A percentile compares a stretch with the other conserved stretches of the same genome.
These are phyloP conservation scores for Dactylellina drechsleri DNA, from an alignment of 2,329 filamentous ascomycete genomes.

Conservation along the genomic window DNA sequence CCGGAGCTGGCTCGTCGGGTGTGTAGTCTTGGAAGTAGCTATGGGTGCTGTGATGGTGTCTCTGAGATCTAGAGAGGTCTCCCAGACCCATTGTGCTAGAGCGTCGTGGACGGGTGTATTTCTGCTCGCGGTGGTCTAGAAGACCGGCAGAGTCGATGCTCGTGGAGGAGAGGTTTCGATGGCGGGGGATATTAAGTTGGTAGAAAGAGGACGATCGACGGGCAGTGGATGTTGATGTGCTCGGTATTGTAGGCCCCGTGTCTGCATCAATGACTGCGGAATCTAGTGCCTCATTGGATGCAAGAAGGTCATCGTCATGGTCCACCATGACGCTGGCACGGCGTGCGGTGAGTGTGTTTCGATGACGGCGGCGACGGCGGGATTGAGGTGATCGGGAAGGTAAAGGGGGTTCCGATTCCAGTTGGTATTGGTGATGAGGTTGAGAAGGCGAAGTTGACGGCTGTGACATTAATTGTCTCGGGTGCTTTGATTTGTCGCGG, in stretches of 20 bases:
- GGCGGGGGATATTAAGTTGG: conserved; percentile 44
- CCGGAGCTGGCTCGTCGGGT: conserved; percentile 34
- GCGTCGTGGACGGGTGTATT: conserved; percentile 72
- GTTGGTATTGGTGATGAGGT: conserved; percentile 16
- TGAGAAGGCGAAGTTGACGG: conserved; percentile 4
- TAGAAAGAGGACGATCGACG: conserved; percentile 44
- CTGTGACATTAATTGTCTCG: not conserved
- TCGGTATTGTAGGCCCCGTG: not conserved
- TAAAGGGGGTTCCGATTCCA: conserved; percentile 13
- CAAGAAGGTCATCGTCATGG: conserved; percentile 39
- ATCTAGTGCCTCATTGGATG: conserved; percentile 30
- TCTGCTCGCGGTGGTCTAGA: conserved; percentile 75
- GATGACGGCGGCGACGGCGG: conserved; percentile 29
- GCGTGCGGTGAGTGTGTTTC: conserved; percentile 33
- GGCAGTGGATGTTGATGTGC: conserved; percentile 2
- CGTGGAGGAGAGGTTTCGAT: conserved; percentile 76
- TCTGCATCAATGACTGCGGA: not conserved
- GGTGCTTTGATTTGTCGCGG: conserved; percentile 18
- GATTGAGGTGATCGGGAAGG: conserved; percentile 32
- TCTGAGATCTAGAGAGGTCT: conserved; percentile 20
- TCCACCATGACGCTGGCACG: conserved; percentile 52
- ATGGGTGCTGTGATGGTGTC: conserved; percentile 16
- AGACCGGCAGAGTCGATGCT: conserved; percentile 90
- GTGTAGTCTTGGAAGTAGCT: conserved; percentile 48
- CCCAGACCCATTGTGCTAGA: conserved; percentile 63